Percentiles rank a stretch among this genome's conserved stretches.
Evolutionary conservation across 192 early-diverging fungal genomes (phyloP).

Genomic region (Umbelopsis sp.): DNA sequence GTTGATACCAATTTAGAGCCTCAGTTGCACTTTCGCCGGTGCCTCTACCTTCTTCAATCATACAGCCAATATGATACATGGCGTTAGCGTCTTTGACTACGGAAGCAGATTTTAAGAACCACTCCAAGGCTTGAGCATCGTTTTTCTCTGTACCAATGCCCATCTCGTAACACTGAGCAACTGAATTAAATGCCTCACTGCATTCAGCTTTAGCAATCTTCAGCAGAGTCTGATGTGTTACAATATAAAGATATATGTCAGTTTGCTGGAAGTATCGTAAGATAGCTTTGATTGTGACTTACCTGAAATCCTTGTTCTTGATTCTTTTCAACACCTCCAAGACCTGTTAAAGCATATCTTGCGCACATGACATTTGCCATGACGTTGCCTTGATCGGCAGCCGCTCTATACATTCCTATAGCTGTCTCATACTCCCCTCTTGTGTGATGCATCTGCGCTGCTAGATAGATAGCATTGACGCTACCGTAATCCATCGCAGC

Average conservation of each 20-base stretch:
- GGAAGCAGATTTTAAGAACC: constrained; percentile 32
- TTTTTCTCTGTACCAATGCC: constrained; percentile 31
- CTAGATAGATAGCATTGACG: constrained; percentile 34
- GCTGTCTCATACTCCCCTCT: constrained; percentile 30
- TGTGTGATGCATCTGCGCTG: constrained; percentile 29
- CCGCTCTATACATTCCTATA: constrained; percentile 31
- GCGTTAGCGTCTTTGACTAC: constrained; percentile 32
- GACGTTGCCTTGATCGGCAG: constrained; percentile 28
- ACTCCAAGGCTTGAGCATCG: constrained; percentile 23
- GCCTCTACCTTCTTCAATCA: constrained; percentile 27
- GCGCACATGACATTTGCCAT: constrained; percentile 35
- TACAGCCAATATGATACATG: constrained; percentile 35
- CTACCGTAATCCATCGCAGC: constrained; percentile 32
- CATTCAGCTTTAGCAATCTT: constrained; percentile 25
- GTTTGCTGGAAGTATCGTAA: background rate
- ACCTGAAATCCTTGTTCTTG: constrained; percentile 26
- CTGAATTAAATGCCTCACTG: constrained; percentile 28
- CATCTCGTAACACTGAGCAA: constrained; percentile 36
- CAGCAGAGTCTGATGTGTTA: constrained; percentile 22
- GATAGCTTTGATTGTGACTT: constrained; percentile 4
- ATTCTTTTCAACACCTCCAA: constrained; percentile 26
- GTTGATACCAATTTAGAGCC: constrained; percentile 32
- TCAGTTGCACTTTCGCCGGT: background rate
- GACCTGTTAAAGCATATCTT: constrained; percentile 26
- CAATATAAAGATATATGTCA: background rate